Evolutionary conservation across 805 yeast species (phyloP).

Genomic region (Suhomyces canberraensis): DNA sequence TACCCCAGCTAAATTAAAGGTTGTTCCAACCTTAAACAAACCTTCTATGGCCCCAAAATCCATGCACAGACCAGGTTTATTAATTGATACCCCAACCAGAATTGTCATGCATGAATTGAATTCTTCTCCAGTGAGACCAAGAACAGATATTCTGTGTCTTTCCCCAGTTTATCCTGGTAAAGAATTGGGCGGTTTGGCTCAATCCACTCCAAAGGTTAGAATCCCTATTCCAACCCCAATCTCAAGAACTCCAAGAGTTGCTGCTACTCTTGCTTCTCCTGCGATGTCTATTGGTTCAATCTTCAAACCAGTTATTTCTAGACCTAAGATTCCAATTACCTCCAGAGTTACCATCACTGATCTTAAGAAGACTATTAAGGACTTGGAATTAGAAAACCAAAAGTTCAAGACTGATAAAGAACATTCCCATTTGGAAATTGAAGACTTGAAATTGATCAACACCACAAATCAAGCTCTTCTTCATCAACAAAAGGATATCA

Average conservation of each 20-base stretch:
- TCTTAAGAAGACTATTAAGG: conserved; percentile 11
- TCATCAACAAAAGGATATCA: conserved; percentile 4
- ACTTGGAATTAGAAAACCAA: conserved; percentile 11
- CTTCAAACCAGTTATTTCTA: background rate
- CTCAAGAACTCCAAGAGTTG: background rate
- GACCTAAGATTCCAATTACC: conserved; percentile 1
- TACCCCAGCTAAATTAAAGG: conserved; percentile 10
- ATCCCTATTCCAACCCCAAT: background rate
- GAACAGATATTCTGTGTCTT: background rate
- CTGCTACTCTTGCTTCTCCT: background rate
- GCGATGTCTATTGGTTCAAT: background rate
- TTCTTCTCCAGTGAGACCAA: conserved; percentile 5
- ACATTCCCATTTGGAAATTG: conserved; percentile 1
- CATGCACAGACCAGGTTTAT: background rate
- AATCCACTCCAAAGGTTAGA: background rate
- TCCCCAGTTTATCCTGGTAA: background rate
- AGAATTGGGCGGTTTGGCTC: background rate
- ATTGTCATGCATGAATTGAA: conserved; percentile 1
- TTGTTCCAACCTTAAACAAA: conserved; percentile 6
- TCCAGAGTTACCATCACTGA: conserved; percentile 1
- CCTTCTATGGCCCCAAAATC: conserved; percentile 7
- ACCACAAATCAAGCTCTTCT: conserved; percentile 1
- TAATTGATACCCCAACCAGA: background rate
- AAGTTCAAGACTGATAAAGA: conserved; percentile 4
- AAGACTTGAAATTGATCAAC: conserved; percentile 1